Evolutionary conservation across 208 protist species (phyloP).

Genomic region (Trichomonas vaginalis): DNA sequence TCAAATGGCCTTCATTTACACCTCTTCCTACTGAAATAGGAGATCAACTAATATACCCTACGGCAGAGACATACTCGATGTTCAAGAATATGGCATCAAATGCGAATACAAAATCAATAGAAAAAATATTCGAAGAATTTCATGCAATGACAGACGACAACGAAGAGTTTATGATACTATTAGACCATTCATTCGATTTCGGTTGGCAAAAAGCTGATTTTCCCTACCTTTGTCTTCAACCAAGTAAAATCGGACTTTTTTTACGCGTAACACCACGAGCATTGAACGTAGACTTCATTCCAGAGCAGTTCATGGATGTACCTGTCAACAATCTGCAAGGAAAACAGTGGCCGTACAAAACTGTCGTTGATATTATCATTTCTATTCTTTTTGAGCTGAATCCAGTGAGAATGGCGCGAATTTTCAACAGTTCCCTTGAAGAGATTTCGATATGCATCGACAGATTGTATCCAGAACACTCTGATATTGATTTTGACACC

Average conservation of each 20-base stretch:
- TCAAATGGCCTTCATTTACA: background rate
- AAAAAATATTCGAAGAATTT: background rate
- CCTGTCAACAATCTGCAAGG: background rate
- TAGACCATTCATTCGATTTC: background rate
- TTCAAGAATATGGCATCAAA: background rate
- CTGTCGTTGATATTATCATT: background rate
- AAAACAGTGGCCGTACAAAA: background rate
- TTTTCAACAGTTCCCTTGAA: background rate
- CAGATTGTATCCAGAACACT: background rate
- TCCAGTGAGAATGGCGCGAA: background rate
- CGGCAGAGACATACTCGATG: background rate
- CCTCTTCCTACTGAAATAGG: background rate
- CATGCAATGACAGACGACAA: background rate
- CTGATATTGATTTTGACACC: background rate
- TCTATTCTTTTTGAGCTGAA: background rate
- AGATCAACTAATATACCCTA: background rate
- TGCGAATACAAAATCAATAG: background rate
- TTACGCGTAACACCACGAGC: background rate
- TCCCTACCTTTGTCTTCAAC: background rate
- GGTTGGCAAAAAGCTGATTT: background rate
- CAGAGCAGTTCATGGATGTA: background rate
- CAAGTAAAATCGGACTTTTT: background rate
- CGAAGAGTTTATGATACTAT: background rate
- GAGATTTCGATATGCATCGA: background rate
- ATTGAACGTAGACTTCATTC: background rate